These are phyloP conservation scores for Brettanomyces bruxellensis DNA, from an alignment of 805 yeast genomes.

Conservation along the genomic window DNA sequence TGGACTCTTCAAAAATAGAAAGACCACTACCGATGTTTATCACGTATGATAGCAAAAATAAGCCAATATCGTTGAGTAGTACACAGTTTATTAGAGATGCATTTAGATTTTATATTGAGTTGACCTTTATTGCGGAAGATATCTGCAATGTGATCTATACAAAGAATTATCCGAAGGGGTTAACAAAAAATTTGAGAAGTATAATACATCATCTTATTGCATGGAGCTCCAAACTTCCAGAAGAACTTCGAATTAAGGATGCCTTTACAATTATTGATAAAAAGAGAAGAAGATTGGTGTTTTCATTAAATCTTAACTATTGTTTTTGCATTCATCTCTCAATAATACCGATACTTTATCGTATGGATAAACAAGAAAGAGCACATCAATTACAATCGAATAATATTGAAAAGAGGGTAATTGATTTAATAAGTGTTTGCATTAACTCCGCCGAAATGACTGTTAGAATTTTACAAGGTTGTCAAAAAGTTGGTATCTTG, in stretches of 20 bases:
- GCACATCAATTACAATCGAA: neutral
- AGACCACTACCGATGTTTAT: constrained; percentile 13
- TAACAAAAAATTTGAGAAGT: constrained; percentile 10
- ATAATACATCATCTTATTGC: constrained; percentile 15
- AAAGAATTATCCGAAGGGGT: constrained; percentile 4
- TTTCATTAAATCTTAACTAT: constrained; percentile 18
- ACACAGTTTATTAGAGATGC: constrained; percentile 3
- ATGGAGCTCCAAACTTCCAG: constrained; percentile 18
- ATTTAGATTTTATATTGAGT: constrained; percentile 13
- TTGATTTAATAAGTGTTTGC: constrained; percentile 16
- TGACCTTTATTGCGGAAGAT: constrained; percentile 16
- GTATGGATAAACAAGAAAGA: constrained; percentile 12
- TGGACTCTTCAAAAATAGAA: constrained; percentile 9
- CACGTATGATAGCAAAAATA: constrained; percentile 3
- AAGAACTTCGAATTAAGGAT: constrained; percentile 5
- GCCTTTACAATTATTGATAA: constrained; percentile 1
- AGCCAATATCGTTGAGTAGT: neutral
- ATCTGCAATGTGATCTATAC: constrained; percentile 16
- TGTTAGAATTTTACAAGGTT: constrained; percentile 2
- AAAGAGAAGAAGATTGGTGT: constrained; percentile 13
- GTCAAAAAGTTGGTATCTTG: constrained; percentile 3
- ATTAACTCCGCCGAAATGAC: constrained; percentile 17
- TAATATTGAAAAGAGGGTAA: constrained; percentile 7
- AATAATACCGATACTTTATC: constrained; percentile 19
- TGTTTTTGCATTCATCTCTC: constrained; percentile 21